Evolutionary conservation across 2,329 filamentous ascomycete genomes (phyloP).

Genomic region (Monosporascus sp.): DNA sequence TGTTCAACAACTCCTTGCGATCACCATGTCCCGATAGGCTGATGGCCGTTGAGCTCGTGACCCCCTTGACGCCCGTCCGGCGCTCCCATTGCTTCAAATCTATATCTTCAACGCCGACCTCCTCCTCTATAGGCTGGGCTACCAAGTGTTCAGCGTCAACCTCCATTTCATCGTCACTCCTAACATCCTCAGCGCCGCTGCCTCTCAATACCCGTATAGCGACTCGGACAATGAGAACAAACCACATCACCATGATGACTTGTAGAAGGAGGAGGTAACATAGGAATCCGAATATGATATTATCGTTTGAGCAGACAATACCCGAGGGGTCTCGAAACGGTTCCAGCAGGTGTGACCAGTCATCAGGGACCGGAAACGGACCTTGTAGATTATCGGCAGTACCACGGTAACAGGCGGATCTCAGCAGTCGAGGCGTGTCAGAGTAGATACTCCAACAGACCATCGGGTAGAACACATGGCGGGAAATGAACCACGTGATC

Average conservation of each 20-base stretch:
- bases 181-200: conserved; percentile 70
- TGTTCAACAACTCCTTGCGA: conserved; percentile 70
- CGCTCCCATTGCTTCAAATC: conserved; percentile 58
- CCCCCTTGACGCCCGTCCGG: conserved; percentile 44
- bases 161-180: conserved; percentile 71
- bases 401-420: conserved; percentile 67
- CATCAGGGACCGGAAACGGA: conserved; percentile 43
- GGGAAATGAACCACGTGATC: conserved; percentile 71
- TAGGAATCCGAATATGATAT: conserved; percentile 71
- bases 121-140: conserved; percentile 56
- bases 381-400: conserved; percentile 46
- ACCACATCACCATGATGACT: conserved; percentile 76
- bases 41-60: conserved; percentile 46
- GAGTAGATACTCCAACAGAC: conserved; percentile 76
- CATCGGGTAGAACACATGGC: conserved; percentile 72
- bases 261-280: conserved; percentile 73
- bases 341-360: conserved; percentile 59
- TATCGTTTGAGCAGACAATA: conserved; percentile 72
- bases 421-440: conserved; percentile 56
- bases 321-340: conserved; percentile 67
- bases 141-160: conserved; percentile 41
- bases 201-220: conserved; percentile 73
- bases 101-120: conserved; percentile 67
- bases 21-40: conserved; percentile 64
- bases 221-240: conserved; percentile 76